Conservation (phyloP, 352 stramenopile genomes). For the Phytophthora palmivora region DNA sequence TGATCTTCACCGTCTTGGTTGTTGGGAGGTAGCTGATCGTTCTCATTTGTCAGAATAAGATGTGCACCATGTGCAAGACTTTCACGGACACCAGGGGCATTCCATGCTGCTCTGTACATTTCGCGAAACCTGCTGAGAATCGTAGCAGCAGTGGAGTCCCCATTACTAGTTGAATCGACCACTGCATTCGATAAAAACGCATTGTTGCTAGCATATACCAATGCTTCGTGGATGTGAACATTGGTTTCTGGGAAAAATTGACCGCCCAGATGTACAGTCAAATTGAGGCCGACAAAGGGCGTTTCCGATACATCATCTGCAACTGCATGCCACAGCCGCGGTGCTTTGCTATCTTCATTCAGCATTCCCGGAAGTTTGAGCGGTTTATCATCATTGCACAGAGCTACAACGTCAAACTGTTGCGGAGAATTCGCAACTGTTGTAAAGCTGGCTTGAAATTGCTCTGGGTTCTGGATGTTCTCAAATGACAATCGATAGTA, state of each 20-base stretch:
- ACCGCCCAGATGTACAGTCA: conserved; percentile 61
- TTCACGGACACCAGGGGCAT: conserved; percentile 53
- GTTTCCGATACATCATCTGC: conserved; percentile 32
- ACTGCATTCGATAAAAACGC: background rate
- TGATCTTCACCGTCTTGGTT: conserved; percentile 28
- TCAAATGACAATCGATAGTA: conserved; percentile 62
- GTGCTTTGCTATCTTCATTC: conserved; percentile 2
- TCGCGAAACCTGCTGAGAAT: conserved; percentile 54
- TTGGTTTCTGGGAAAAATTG: conserved; percentile 49
- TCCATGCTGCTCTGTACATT: conserved; percentile 66
- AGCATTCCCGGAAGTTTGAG: conserved; percentile 2
- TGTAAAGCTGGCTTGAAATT: conserved; percentile 57
- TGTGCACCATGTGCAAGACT: conserved; percentile 54
- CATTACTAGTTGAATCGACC: background rate
- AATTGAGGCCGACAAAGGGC: conserved; percentile 51
- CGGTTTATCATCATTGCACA: conserved; percentile 40
- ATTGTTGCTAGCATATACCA: conserved; percentile 30
- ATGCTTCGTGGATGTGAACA: conserved; percentile 39
- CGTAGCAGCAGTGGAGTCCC: background rate
- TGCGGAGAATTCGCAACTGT: conserved; percentile 39
- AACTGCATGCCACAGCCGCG: conserved; percentile 39
- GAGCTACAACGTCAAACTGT: conserved; percentile 47
- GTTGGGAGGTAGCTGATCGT: conserved; percentile 26
- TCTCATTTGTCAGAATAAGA: conserved; percentile 50
- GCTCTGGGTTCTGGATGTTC: conserved; percentile 49